These are phyloP conservation scores for Aspergillus unguis DNA, from an alignment of 2,329 filamentous ascomycete species.

Conservation along the genomic window DNA sequence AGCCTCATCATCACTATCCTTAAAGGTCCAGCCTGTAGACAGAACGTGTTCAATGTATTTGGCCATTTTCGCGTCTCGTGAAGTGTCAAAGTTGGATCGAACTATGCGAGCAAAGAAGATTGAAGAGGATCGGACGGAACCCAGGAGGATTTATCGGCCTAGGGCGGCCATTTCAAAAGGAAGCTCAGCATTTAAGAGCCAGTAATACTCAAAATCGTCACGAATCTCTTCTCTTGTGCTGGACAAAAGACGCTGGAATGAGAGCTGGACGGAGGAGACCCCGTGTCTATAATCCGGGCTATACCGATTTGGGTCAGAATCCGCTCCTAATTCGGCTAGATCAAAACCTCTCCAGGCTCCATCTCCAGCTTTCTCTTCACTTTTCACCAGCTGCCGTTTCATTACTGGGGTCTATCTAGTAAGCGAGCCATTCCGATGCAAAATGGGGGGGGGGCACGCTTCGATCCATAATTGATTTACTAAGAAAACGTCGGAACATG, in stretches of 20 bases:
- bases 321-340: conserved; percentile 8
- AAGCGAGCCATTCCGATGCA: not conserved
- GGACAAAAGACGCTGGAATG: not conserved
- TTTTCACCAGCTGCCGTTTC: not conserved
- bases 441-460: not conserved
- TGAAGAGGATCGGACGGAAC: conserved; percentile 2
- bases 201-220: not conserved
- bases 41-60: conserved; percentile 19
- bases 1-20: conserved; percentile 29
- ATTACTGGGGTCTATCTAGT: no score
- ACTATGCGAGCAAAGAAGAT: not conserved
- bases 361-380: not conserved
- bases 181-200: not conserved
- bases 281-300: conserved; percentile 1
- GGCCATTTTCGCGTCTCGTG: conserved; percentile 17
- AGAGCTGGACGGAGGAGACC: conserved; percentile 6
- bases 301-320: conserved; percentile 1
- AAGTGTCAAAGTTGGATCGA: not conserved
- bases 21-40: conserved; percentile 38
- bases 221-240: conserved; percentile 4
- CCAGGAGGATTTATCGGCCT: conserved; percentile 9
- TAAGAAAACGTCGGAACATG: conserved; percentile 1
- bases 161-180: conserved; percentile 1
- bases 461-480: not conserved
- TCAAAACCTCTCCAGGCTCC: not conserved